These are phyloP conservation scores for Geotrichum reessii DNA, from an alignment of 1,139 yeast species.

Conservation along the genomic window DNA sequence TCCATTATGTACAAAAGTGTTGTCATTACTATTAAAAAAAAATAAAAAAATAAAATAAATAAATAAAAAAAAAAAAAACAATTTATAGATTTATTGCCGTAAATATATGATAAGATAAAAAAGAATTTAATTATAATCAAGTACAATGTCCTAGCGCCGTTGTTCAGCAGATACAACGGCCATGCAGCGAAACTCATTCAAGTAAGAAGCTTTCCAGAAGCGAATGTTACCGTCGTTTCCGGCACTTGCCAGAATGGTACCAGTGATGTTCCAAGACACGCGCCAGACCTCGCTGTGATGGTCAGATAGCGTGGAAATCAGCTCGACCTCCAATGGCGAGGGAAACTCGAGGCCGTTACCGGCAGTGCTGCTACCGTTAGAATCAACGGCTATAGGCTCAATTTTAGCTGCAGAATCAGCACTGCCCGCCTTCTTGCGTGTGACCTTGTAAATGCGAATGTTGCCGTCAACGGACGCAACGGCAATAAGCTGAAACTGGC, in stretches of 20 bases:
- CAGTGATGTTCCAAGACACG: constrained; percentile 91
- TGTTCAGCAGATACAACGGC: constrained; percentile 73
- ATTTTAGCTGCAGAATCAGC: background rate
- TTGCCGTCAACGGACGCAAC: constrained; percentile 95
- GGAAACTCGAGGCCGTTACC: background rate
- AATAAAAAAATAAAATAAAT: no score
- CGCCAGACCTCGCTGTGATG: constrained; percentile 93
- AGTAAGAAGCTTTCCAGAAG: constrained; percentile 84
- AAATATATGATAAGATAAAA: no score
- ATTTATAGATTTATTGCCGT: no score
- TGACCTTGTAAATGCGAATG: constrained; percentile 75
- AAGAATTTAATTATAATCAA: no score
- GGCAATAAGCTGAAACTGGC: constrained; percentile 81
- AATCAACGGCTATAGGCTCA: background rate
- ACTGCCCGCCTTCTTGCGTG: constrained; percentile 36
- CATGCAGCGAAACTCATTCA: constrained; percentile 86
- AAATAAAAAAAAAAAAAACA: no score
- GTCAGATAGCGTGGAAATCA: constrained; percentile 58
- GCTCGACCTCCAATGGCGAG: constrained; percentile 29
- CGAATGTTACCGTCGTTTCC: constrained; percentile 94
- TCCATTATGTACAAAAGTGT: no score
- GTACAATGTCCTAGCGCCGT: constrained; percentile 18
- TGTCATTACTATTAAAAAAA: no score
- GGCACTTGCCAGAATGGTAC: constrained; percentile 79
- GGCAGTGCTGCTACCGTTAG: background rate